Conservation (phyloP, 116 monocot genomes). For the Iris pallida region DNA sequence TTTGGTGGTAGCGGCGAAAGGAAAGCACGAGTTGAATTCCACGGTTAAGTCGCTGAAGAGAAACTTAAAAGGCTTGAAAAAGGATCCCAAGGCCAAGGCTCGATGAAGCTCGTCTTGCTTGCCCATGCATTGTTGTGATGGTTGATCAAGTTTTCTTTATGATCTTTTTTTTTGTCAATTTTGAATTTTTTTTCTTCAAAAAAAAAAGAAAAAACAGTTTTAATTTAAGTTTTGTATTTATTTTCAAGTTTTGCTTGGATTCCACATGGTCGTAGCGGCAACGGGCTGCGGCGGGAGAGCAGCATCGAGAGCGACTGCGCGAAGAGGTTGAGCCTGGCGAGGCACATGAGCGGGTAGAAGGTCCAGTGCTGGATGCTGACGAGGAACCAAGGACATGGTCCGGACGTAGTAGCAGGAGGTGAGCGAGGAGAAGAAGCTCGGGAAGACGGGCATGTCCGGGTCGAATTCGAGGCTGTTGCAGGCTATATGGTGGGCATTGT, state of each 20-base stretch:
- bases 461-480: conserved; percentile 26
- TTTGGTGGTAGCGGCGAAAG: neutral
- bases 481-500: conserved; percentile 28
- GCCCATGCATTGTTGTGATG: neutral
- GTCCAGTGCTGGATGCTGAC: conserved; percentile 22
- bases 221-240: no score
- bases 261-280: no score
- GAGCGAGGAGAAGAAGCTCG: conserved; percentile 9
- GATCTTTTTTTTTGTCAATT: no score
- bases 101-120: neutral
- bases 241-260: no score
- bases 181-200: no score
- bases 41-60: conserved; percentile 13
- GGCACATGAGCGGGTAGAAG: conserved; percentile 23
- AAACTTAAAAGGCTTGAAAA: conserved; percentile 14
- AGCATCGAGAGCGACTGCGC: conserved; percentile 12
- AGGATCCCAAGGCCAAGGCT: neutral
- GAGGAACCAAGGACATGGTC: conserved; percentile 18
- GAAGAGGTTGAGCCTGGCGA: conserved; percentile 22
- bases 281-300: conserved; percentile 7
- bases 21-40: conserved; percentile 15
- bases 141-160: no score
- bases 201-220: no score
- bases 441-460: conserved; percentile 23
- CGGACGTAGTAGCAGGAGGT: conserved; percentile 15